These are phyloP conservation scores for Roridomyces roridus DNA, from an alignment of 768 basidiomycete genomes.

Conservation along the genomic window DNA sequence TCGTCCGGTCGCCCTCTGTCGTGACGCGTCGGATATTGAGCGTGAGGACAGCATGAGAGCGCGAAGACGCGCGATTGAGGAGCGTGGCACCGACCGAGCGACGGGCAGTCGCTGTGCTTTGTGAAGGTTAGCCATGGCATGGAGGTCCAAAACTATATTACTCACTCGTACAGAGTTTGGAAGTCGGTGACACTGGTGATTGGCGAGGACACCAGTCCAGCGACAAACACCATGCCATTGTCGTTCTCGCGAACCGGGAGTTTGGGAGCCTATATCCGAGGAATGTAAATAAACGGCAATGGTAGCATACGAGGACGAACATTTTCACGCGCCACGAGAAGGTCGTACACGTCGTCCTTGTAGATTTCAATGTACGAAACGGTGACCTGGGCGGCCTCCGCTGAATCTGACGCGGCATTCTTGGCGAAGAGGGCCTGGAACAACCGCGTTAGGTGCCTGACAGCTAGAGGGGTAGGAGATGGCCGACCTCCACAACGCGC, in stretches of 20 bases:
- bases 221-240: slow-evolving; percentile 59
- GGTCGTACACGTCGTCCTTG: slow-evolving; percentile 90
- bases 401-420: slow-evolving; percentile 30
- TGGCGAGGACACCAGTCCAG: slow-evolving; percentile 51
- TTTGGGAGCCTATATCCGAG: slow-evolving; percentile 47
- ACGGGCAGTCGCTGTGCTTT: slow-evolving; percentile 71
- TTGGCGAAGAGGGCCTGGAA: slow-evolving; percentile 65
- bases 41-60: slow-evolving; percentile 87
- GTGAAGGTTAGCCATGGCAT: slow-evolving; percentile 1
- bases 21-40: slow-evolving; percentile 56
- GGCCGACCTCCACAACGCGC: slow-evolving; percentile 70
- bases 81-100: slow-evolving; percentile 89
- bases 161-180: slow-evolving; percentile 52
- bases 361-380: slow-evolving; percentile 91
- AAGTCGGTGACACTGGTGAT: slow-evolving; percentile 51
- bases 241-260: slow-evolving; percentile 62
- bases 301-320: slow-evolving; percentile 42
- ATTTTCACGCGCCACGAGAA: slow-evolving; percentile 74
- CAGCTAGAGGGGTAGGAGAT: neutral
- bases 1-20: neutral
- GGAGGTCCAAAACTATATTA: no score
- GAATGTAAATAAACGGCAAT: neutral
- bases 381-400: slow-evolving; percentile 33
- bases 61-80: slow-evolving; percentile 83
- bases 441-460: neutral